Evolutionary conservation across 768 basidiomycete genomes (phyloP).

Genomic region (Clitopilus passeckerianus): DNA sequence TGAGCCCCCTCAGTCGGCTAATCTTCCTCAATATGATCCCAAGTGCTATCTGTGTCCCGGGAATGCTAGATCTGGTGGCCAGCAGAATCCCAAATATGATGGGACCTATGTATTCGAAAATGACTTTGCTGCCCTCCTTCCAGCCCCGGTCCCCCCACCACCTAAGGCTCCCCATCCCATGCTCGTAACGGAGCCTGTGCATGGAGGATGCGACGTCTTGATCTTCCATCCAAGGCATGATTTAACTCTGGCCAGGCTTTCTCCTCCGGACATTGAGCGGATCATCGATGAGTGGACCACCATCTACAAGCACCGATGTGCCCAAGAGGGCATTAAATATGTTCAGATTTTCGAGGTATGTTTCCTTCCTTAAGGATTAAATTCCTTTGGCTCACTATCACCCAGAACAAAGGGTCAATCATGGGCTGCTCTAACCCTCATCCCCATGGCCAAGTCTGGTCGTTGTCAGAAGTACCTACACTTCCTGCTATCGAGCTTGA

Average conservation of each 20-base stretch:
- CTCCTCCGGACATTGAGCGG: conserved; percentile 46
- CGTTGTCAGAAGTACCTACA: conserved; percentile 66
- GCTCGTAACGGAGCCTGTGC: conserved; percentile 58
- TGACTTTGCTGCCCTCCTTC: conserved; percentile 78
- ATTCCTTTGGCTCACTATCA: too few species aligned
- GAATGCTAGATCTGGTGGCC: conserved; percentile 70
- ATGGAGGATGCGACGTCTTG: conserved; percentile 85
- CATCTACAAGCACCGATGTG: conserved; percentile 56
- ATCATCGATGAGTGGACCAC: conserved; percentile 73
- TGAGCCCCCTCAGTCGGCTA: conserved; percentile 51
- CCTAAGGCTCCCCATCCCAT: conserved; percentile 56
- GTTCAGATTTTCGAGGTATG: conserved; percentile 89
- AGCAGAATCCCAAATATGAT: conserved; percentile 62
- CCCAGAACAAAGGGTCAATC: conserved; percentile 84
- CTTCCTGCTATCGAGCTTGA: conserved; percentile 63
- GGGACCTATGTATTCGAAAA: conserved; percentile 72
- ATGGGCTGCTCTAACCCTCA: conserved; percentile 97
- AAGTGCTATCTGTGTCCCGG: conserved; percentile 87
- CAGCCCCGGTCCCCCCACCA: conserved; percentile 49
- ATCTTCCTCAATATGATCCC: conserved; percentile 62
- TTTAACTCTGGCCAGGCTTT: conserved; percentile 71
- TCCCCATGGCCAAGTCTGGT: conserved; percentile 91
- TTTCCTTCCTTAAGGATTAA: not conserved
- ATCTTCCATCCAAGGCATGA: conserved; percentile 86
- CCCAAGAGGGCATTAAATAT: conserved; percentile 65